Base-by-base conservation (phyloP, 139 green algal species). In the Tetratostichococcus sp. region DNA sequence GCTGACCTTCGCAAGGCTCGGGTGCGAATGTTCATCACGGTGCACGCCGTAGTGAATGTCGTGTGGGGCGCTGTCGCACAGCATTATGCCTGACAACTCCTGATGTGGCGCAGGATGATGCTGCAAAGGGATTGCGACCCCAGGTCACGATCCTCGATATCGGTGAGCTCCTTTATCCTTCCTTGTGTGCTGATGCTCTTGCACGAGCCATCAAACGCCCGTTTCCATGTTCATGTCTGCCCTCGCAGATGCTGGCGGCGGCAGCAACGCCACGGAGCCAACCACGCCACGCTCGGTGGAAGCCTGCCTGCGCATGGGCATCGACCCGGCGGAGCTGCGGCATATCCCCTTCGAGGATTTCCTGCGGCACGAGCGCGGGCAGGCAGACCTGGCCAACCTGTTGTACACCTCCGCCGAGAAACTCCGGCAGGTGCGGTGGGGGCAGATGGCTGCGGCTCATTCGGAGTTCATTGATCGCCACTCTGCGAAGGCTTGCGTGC, bases 201-300 rank as follows among this genome's bases (percentile, higher is more conserved):
- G n/a, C n/a, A n/a, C n/a, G n/a, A n/a, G n/a, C n/a, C n/a, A n/a
- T n/a, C n/a, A n/a, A n/a, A n/a, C n/a, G n/a, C n/a, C n/a, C n/a
- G n/a, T n/a, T n/a, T n/a, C n/a, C n/a, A n/a, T n/a, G n/a, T n/a
- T n/a, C n/a, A n/a, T n/a, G n/a, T n/a, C n/a, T n/a, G n/a, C n/a
- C n/a, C n/a, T n/a, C n/a, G n/a, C n/a, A n/a, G n/a, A n/a, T n/a
- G n/a, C n/a, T n/a, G n/a, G n/a, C n/a, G n/a, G n/a, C 39, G 39
- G 39, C 39, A 50, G 39, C 39, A 50, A 11, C 39, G 39, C 39
- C 21, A 80, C 91, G 34, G 84, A 92, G 32, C 90, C 89, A 50
- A 92, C 83, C 43, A 93, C 84, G 73, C 91, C 92, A 0, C 85
- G 90, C 28, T 93, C 86, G 21, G 84, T 95, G 16, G 86, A 97